Base-by-base conservation (phyloP, 495 filamentous ascomycete genomes). In the Penicillium longicatenatum region DNA sequence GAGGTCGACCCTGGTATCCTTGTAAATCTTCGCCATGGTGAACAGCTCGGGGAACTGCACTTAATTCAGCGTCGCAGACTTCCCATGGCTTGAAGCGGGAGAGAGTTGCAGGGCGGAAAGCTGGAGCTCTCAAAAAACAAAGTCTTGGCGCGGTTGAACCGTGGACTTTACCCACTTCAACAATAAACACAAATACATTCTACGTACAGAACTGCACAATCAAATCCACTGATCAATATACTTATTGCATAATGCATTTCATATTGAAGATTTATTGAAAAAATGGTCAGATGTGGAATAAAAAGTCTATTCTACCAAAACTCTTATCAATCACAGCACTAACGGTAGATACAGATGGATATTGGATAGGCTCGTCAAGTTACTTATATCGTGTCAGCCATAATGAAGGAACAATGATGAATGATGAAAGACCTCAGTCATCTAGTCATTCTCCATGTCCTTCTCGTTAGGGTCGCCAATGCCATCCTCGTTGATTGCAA, bases 401-500 rank as follows among this genome's bases (percentile, higher is more conserved):
- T 37, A 48, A 53, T 45, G 29, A 57, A 41, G 14, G 24, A 6
- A 29, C 19, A 30, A 58, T 50, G 35, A 30, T 9, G 51, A 33
- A n/a, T 52, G 31, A 0, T 11, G 11, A 54, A 35, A 12, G 2
- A 20, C 29, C 33, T 24, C 30, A 49, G 45, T 14, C 37, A 14
- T 41, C 73, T 65, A 82, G 21, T 88, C 84, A 63, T 94, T 95
- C 74, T 97, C 94, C 71, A 94, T 68, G 66, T 98, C 95, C 77
- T 98, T 98, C 30, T 94, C 93, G 60, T 85, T 91, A 24, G 94
- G 95, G 70, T 98, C 94, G 14, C 90, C 91, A 60, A 98, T 98
- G 20, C 94, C 94, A 72, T 97, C 91, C 73, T 97, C 94, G 37
- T 89, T 92, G 67, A 98, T 98, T 16, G 94, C 93, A 72, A 98